Base-by-base conservation (phyloP, 140 eudicot species). In the Senecio squalidus region DNA sequence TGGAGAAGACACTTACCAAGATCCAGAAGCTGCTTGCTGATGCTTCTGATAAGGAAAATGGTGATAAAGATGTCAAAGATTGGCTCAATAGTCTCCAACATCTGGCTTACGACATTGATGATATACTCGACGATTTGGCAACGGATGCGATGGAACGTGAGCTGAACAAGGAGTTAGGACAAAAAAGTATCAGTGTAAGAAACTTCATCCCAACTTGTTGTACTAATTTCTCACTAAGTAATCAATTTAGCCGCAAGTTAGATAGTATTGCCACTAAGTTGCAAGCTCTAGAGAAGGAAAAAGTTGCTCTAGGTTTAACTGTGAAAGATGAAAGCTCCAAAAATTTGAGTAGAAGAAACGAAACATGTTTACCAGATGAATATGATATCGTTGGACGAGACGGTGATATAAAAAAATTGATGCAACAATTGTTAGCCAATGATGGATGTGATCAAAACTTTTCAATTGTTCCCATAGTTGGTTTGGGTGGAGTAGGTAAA, bases 401-500 rank as follows among this genome's bases (percentile, higher is more conserved):
- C 2, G 41, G 25, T 28, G 60, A 54, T n/a, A 54, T 27, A 30
- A 25, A 11, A 50, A 39, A 38, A 58, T 7, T 38, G 24, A 3
- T 58, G 0, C 8, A 58, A 1, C 36, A 38, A 41, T 29, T 54
- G 41, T 15, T 54, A 5, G n/a, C 4, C 4, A 17, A 49, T 11
- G 30, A 26, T 16, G 4, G 9, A 17, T 17, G 25, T 27, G 58
- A 29, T 31, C 20, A 62, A 3, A 20, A 14, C 6, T 14, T 54
- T 55, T 21, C 6, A 4, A 43, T 68, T 7, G 23, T 68, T 17
- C 49, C 66, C 5, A 68, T 61, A 25, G 63, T 61, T n/a, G 76
- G 76, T 31, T 23, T 54, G 45, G 72, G 63, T 0, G 72, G 64
- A 1, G 44, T 66, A 7, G 72, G 72, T 16, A 66, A 66, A 57